phyloP scores from a whole-genome alignment of 441 rosid species.

The Corymbia calophylla region DNA sequence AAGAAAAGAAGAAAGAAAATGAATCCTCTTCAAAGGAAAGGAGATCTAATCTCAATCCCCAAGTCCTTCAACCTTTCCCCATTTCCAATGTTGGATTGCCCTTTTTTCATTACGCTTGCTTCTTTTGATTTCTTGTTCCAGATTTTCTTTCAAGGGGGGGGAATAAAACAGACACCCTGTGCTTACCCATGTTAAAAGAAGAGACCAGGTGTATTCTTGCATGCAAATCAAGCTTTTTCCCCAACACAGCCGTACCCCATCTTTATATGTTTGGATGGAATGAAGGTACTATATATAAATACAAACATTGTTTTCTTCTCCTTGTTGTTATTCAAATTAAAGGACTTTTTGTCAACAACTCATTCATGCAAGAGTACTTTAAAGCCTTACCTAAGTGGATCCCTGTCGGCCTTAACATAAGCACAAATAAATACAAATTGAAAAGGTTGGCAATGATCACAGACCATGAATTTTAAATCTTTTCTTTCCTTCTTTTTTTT shows the following conservation, averaged over 20 bases:
- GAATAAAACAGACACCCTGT: neutral
- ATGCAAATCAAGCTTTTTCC: neutral
- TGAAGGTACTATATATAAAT: neutral
- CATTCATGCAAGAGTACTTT: neutral
- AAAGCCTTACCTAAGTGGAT: neutral
- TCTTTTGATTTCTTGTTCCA: constrained; percentile 16
- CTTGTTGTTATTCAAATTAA: neutral
- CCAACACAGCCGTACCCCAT: neutral
- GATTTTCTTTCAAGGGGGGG: neutral
- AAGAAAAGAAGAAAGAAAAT: neutral
- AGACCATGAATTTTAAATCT: neutral
- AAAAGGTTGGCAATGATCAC: neutral
- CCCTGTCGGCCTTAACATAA: neutral
- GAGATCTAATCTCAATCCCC: constrained; percentile 33
- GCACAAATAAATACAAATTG: neutral
- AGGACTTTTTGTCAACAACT: neutral
- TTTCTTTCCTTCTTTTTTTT: neutral
- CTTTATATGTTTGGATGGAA: neutral
- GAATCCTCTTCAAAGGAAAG: constrained; percentile 13
- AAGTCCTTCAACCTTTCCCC: constrained; percentile 31
- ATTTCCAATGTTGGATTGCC: constrained; percentile 45
- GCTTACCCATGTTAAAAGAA: constrained; percentile 39
- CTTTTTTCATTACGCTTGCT: constrained; percentile 15
- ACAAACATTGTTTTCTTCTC: neutral
- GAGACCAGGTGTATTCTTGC: constrained; percentile 18